These are phyloP conservation scores for Chlorella sp. DNA, from an alignment of 139 green algal species.

Conservation along the genomic window DNA sequence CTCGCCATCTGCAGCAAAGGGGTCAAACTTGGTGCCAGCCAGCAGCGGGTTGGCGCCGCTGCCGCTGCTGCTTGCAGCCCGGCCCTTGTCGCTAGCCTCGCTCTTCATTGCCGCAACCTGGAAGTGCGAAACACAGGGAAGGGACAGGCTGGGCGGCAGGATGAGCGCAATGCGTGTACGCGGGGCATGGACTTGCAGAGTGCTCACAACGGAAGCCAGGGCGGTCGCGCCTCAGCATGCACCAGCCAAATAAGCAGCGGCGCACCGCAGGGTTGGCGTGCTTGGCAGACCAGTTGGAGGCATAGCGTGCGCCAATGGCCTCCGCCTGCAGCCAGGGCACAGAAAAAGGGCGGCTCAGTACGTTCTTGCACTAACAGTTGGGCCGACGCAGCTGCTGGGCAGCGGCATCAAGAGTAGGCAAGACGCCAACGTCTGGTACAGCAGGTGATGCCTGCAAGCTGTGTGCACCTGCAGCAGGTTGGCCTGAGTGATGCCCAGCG, in stretches of 20 bases:
- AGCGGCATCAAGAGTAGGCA: background rate
- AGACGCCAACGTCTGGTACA: background rate
- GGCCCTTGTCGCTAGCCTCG: background rate
- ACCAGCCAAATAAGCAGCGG: too few relatives aligned
- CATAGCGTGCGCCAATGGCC: conserved; percentile 52
- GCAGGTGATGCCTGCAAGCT: background rate
- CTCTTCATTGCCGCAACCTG: background rate
- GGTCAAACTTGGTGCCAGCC: conserved; percentile 30
- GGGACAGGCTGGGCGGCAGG: too few relatives aligned
- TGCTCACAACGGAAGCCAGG: too few relatives aligned
- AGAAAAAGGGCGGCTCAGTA: background rate
- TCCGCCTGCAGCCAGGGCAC: conserved; percentile 74
- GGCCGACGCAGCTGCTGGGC: too few relatives aligned
- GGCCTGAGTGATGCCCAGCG: conserved; percentile 44
- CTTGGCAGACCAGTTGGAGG: conserved; percentile 29
- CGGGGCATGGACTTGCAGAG: too few relatives aligned
- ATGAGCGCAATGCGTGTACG: too few relatives aligned
- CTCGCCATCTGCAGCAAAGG: background rate
- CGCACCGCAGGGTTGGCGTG: conserved; percentile 4
- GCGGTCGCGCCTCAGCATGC: too few relatives aligned
- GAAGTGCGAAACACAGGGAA: too few relatives aligned
- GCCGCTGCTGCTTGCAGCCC: background rate
- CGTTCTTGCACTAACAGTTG: background rate
- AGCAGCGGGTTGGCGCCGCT: conserved; percentile 16
- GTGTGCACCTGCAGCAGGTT: conserved; percentile 29